A percentile compares a stretch with the other conserved stretches of the same genome.
Conservation (phyloP, 371 early-diverging fungal genomes). For the Haplosporangium sp. region DNA sequence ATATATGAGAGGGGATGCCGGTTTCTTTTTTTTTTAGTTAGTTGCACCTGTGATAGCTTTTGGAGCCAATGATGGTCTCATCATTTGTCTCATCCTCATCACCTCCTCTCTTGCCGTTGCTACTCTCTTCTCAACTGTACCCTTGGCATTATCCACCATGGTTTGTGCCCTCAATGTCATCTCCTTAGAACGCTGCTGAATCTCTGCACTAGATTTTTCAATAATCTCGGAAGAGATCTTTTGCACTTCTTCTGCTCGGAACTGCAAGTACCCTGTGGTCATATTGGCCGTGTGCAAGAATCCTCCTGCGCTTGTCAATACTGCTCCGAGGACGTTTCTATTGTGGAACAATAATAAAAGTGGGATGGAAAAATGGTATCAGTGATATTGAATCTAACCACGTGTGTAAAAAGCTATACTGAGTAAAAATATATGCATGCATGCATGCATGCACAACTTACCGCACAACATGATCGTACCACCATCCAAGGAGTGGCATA, state of each 20-base stretch:
- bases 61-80: conserved; percentile 8
- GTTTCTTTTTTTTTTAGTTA: background rate
- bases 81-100: conserved; percentile 34
- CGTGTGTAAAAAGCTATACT: background rate
- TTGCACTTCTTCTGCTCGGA: conserved; percentile 51
- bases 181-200: conserved; percentile 48
- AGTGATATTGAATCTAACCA: background rate
- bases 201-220: conserved; percentile 50
- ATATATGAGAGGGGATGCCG: background rate
- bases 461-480: conserved; percentile 74
- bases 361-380: no score
- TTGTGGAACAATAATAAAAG: background rate
- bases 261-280: conserved; percentile 53
- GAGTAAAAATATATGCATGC: background rate
- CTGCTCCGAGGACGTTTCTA: conserved; percentile 61
- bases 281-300: conserved; percentile 66
- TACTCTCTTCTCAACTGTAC: conserved; percentile 44
- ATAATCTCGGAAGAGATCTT: conserved; percentile 52
- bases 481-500: conserved; percentile 72
- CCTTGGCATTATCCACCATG: conserved; percentile 52
- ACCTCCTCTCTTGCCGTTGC: conserved; percentile 51
- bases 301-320: conserved; percentile 69
- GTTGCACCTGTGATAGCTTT: conserved; percentile 10
- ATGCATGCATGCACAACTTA: conserved; percentile 26
- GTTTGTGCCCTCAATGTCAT: conserved; percentile 51